phyloP scores from a whole-genome alignment of 352 stramenopile genomes.

The Aphanomyces astaci region DNA sequence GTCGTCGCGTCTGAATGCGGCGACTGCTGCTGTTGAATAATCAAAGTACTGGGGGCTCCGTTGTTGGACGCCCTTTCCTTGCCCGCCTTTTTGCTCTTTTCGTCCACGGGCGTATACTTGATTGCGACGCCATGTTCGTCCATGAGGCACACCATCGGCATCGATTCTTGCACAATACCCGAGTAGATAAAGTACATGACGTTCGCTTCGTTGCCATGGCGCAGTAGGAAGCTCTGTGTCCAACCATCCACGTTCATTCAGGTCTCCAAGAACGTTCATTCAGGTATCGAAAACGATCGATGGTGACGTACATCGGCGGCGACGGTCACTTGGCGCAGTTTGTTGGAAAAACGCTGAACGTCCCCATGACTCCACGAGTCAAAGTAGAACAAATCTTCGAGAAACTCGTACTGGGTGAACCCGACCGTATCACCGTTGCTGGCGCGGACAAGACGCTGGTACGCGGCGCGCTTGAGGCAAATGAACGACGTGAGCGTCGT shows the following conservation, averaged over 20 bases:
- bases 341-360: slow-evolving; percentile 60
- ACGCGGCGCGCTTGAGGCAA: slow-evolving; percentile 71
- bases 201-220: slow-evolving; percentile 62
- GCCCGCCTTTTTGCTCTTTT: slow-evolving; percentile 28
- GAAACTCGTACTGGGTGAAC: slow-evolving; percentile 75
- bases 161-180: slow-evolving; percentile 62
- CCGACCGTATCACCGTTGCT: slow-evolving; percentile 72
- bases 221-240: slow-evolving; percentile 53
- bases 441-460: slow-evolving; percentile 73
- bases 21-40: no score
- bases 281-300: not conserved
- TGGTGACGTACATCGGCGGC: slow-evolving; percentile 31
- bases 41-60: slow-evolving; percentile 21
- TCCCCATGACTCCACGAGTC: slow-evolving; percentile 65
- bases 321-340: slow-evolving; percentile 52
- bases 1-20: slow-evolving; percentile 4
- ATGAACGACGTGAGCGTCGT: slow-evolving; percentile 73
- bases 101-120: slow-evolving; percentile 41
- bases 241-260: no score
- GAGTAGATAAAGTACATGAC: slow-evolving; percentile 74
- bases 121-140: slow-evolving; percentile 56
- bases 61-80: slow-evolving; percentile 15
- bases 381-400: slow-evolving; percentile 77
- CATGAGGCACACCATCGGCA: slow-evolving; percentile 57
- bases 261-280: not conserved